Percentiles rank a stretch among this genome's conserved stretches.
phyloP scores from a whole-genome alignment of 2,329 filamentous ascomycete species.

The Fusarium scirpi region DNA sequence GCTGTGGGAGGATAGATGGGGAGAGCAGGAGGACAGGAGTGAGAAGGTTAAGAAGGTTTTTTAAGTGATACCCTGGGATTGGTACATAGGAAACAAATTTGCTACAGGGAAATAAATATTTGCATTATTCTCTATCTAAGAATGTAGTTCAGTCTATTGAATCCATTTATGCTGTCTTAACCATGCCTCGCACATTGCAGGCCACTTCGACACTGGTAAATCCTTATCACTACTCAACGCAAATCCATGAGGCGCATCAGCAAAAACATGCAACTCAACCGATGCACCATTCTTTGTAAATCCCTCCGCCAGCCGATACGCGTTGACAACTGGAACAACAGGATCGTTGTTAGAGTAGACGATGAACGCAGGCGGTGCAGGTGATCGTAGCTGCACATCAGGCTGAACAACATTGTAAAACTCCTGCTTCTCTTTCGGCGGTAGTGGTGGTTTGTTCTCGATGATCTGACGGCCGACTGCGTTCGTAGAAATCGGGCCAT shows the following conservation, averaged over 20 bases:
- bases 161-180: conserved; percentile 29
- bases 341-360: conserved; percentile 45
- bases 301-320: conserved; percentile 36
- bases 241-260: conserved; percentile 42
- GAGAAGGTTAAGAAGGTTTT: neutral
- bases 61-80: neutral
- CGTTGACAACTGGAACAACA: conserved; percentile 37
- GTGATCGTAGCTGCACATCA: conserved; percentile 32
- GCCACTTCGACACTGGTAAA: conserved; percentile 40
- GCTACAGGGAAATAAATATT: neutral
- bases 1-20: conserved; percentile 46
- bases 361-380: conserved; percentile 32
- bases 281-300: conserved; percentile 24
- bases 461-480: conserved; percentile 37
- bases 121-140: neutral
- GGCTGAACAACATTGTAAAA: conserved; percentile 39
- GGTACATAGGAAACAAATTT: neutral
- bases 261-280: conserved; percentile 40
- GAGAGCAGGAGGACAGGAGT: conserved; percentile 13
- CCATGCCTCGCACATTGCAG: conserved; percentile 39
- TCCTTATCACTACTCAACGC: conserved; percentile 29
- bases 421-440: conserved; percentile 37
- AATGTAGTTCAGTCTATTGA: neutral
- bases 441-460: conserved; percentile 37
- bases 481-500: conserved; percentile 41